These are phyloP conservation scores for Claviceps digitariae DNA, from an alignment of 2,329 filamentous ascomycete species.

Conservation along the genomic window DNA sequence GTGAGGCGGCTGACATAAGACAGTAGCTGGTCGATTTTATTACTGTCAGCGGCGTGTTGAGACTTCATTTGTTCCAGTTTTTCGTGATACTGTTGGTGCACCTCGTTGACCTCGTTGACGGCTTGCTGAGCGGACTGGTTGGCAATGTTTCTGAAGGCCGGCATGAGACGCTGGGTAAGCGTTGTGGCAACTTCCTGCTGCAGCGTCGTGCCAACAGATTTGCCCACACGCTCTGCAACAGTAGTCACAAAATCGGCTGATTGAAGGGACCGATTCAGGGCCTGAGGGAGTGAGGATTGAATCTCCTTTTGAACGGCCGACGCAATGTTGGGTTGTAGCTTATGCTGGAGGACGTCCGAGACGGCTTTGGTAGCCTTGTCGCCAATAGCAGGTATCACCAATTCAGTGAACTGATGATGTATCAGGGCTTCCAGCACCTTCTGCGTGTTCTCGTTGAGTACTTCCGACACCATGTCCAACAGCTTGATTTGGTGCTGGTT, in stretches of 20 bases:
- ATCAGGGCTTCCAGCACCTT: slow-evolving; percentile 68
- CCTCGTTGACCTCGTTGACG: slow-evolving; percentile 49
- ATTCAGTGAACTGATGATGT: slow-evolving; percentile 57
- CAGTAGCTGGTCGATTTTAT: slow-evolving; percentile 62
- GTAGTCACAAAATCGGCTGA: slow-evolving; percentile 59
- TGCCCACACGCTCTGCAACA: slow-evolving; percentile 55
- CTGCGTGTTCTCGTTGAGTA: slow-evolving; percentile 50
- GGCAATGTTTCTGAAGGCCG: slow-evolving; percentile 51
- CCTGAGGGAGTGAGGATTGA: slow-evolving; percentile 54
- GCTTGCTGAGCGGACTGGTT: slow-evolving; percentile 54
- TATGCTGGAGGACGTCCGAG: slow-evolving; percentile 55
- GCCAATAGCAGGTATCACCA: slow-evolving; percentile 62
- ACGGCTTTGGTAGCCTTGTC: slow-evolving; percentile 54
- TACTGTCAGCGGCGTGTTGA: slow-evolving; percentile 35
- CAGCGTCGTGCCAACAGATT: slow-evolving; percentile 51
- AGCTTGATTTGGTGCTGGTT: slow-evolving; percentile 39
- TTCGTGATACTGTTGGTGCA: slow-evolving; percentile 48
- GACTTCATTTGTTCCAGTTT: slow-evolving; percentile 37
- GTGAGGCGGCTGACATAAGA: slow-evolving; percentile 52
- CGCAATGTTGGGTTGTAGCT: slow-evolving; percentile 53
- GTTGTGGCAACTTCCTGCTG: slow-evolving; percentile 53
- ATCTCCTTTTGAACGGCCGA: slow-evolving; percentile 59
- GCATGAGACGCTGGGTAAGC: slow-evolving; percentile 50
- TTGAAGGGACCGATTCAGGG: slow-evolving; percentile 41
- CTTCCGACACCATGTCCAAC: slow-evolving; percentile 43